Evolutionary conservation across 2,329 filamentous ascomycete species (phyloP).

Genomic region (Botryosphaeria dothidea): DNA sequence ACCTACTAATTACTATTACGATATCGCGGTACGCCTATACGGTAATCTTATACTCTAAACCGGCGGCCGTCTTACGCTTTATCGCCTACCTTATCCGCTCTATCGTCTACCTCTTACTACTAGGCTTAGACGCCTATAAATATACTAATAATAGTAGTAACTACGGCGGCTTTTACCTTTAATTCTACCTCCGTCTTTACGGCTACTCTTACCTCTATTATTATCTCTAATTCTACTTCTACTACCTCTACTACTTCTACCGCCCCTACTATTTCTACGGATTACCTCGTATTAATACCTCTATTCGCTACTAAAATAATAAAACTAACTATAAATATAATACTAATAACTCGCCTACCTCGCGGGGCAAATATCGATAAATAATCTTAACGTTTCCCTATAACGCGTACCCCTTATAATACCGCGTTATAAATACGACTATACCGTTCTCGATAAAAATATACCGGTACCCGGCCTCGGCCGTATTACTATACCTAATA

Average conservation of each 20-base stretch:
- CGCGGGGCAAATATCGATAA: too few relatives aligned
- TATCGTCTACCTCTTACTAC: constrained; percentile 20
- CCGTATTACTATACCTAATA: constrained; percentile 25
- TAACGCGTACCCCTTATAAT: too few relatives aligned
- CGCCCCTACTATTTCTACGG: not conserved
- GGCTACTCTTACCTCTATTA: too few relatives aligned
- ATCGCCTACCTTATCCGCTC: constrained; percentile 21
- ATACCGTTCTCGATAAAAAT: constrained; percentile 28
- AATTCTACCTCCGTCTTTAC: not conserved
- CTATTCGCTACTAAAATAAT: too few relatives aligned
- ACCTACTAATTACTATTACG: constrained; percentile 24
- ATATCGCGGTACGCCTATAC: constrained; percentile 23
- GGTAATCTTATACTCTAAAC: constrained; percentile 21
- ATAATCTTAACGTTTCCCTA: too few relatives aligned
- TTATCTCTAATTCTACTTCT: not conserved
- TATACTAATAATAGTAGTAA: constrained; percentile 16
- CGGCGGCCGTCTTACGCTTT: constrained; percentile 21
- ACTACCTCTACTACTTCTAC: too few relatives aligned
- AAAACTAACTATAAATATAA: too few relatives aligned
- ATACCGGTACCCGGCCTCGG: constrained; percentile 14
- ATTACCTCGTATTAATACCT: not conserved
- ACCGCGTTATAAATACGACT: constrained; percentile 21
- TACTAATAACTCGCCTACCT: too few relatives aligned
- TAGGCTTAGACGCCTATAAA: constrained; percentile 21
- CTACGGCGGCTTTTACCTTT: not conserved